Percentiles rank a stretch among this genome's conserved stretches.
These are phyloP conservation scores for Phlyctochytrium arcticum DNA, from an alignment of 192 early-diverging fungal genomes.

Conservation along the genomic window DNA sequence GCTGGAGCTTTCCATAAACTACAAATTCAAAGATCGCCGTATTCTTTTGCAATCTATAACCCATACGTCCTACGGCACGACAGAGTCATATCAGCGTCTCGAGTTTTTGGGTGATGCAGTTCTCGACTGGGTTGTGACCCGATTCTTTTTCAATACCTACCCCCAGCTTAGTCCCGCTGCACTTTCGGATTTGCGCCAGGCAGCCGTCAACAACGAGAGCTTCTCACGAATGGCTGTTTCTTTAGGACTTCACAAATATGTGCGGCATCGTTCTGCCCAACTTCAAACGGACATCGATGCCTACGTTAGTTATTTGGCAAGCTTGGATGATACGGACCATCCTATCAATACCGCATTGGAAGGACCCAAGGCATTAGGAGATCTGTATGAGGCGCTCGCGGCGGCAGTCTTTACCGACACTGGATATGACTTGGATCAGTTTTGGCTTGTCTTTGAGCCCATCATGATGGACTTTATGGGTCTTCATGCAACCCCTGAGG, in stretches of 20 bases:
- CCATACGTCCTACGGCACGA: slow-evolving; percentile 35
- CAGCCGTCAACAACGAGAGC: slow-evolving; percentile 80
- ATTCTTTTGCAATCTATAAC: slow-evolving; percentile 76
- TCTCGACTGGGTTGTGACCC: slow-evolving; percentile 74
- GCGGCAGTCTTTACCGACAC: slow-evolving; percentile 83
- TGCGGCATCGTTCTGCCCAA: slow-evolving; percentile 54
- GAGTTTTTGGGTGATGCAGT: slow-evolving; percentile 89
- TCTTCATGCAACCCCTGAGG: slow-evolving; percentile 31
- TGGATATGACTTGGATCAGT: slow-evolving; percentile 52
- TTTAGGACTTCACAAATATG: slow-evolving; percentile 58
- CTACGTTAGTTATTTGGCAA: slow-evolving; percentile 50
- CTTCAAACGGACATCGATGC: slow-evolving; percentile 54
- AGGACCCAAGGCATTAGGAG: slow-evolving; percentile 79
- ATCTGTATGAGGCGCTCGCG: slow-evolving; percentile 77
- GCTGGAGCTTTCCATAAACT: slow-evolving; percentile 21
- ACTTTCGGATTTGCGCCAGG: slow-evolving; percentile 80
- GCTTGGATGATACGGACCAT: slow-evolving; percentile 1
- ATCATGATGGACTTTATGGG: slow-evolving; percentile 33
- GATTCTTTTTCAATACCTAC: slow-evolving; percentile 71
- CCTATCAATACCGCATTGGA: slow-evolving; percentile 23
- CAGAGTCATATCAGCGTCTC: slow-evolving; percentile 76
- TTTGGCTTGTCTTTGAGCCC: slow-evolving; percentile 41
- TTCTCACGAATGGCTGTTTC: slow-evolving; percentile 66
- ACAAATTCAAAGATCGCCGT: slow-evolving; percentile 56
- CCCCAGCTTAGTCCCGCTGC: slow-evolving; percentile 62